Conservation (phyloP, 345 rosid genomes). For the Eucalyptus microcorys region DNA sequence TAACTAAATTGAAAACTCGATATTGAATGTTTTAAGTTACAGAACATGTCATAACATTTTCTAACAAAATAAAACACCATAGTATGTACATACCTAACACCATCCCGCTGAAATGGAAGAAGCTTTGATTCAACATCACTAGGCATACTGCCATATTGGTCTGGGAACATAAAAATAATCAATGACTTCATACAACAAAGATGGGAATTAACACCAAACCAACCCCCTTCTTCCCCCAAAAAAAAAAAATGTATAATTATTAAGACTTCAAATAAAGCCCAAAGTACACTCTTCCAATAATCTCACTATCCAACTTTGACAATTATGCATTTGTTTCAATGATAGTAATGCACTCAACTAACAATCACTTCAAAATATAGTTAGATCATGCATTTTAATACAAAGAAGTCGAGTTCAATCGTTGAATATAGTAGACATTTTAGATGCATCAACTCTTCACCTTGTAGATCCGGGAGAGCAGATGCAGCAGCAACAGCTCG, state of each 20-base stretch:
- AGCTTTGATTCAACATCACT: slow-evolving; percentile 67
- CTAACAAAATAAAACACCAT: background rate
- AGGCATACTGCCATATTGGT: slow-evolving; percentile 66
- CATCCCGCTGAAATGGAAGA: slow-evolving; percentile 94
- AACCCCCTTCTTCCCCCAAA: rapidly evolving
- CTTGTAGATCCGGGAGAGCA: slow-evolving; percentile 55
- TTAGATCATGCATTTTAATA: background rate
- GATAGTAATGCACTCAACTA: background rate
- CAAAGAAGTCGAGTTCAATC: background rate
- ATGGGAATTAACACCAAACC: background rate
- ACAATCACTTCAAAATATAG: background rate
- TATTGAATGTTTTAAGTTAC: background rate
- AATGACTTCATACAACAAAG: background rate
- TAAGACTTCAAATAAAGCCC: background rate
- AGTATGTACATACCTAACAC: slow-evolving; percentile 49
- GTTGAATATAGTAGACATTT: background rate
- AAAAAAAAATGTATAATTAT: background rate
- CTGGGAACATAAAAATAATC: slow-evolving; percentile 15
- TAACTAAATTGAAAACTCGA: background rate
- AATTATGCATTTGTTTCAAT: background rate
- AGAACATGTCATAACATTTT: background rate
- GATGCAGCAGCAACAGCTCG: slow-evolving; percentile 68
- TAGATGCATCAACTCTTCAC: slow-evolving; percentile 22
- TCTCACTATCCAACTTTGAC: background rate
- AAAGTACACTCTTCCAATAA: background rate